Conservation (phyloP, 2,329 filamentous ascomycete species). For the Pyrenophora teres region DNA sequence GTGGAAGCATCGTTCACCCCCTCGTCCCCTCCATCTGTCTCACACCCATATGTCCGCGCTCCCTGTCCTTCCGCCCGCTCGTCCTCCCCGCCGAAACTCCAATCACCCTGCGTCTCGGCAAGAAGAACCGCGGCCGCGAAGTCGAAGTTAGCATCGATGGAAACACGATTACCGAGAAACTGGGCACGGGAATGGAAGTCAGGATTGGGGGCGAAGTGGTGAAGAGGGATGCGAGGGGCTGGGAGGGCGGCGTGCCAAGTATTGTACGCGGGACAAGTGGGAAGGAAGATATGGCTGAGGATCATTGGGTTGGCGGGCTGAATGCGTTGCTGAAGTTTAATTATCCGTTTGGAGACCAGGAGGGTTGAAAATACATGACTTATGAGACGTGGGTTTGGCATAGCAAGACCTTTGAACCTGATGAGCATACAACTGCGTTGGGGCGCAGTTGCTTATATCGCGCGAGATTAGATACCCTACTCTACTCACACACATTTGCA, state of each 20-base stretch:
- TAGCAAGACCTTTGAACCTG: too few species aligned
- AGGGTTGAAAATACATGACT: constrained; percentile 10
- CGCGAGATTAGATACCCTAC: too few species aligned
- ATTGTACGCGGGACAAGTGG: constrained; percentile 69
- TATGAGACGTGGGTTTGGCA: too few species aligned
- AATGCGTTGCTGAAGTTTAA: constrained; percentile 97
- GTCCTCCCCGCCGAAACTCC: constrained; percentile 86
- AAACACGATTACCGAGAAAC: constrained; percentile 49
- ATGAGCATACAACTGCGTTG: too few species aligned
- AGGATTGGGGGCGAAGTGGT: constrained; percentile 87
- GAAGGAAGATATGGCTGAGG: constrained; percentile 62
- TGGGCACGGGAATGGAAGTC: constrained; percentile 67
- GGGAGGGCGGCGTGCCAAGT: constrained; percentile 85
- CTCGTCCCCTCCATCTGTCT: constrained; percentile 85
- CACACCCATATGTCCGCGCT: constrained; percentile 92
- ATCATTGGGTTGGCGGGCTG: constrained; percentile 94
- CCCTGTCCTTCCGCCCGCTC: constrained; percentile 87
- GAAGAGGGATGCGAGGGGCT: constrained; percentile 49
- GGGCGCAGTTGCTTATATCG: too few species aligned
- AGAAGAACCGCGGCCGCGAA: constrained; percentile 57
- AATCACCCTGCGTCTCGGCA: constrained; percentile 79
- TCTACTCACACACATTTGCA: too few species aligned
- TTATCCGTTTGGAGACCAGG: constrained; percentile 79
- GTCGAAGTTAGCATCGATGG: constrained; percentile 59
- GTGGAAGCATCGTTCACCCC: constrained; percentile 92